Evolutionary conservation across 1,284 basidiomycete species (phyloP), one percentile per base, ranked within the genome.

Genomic region (Termitomyces sp.): DNA sequence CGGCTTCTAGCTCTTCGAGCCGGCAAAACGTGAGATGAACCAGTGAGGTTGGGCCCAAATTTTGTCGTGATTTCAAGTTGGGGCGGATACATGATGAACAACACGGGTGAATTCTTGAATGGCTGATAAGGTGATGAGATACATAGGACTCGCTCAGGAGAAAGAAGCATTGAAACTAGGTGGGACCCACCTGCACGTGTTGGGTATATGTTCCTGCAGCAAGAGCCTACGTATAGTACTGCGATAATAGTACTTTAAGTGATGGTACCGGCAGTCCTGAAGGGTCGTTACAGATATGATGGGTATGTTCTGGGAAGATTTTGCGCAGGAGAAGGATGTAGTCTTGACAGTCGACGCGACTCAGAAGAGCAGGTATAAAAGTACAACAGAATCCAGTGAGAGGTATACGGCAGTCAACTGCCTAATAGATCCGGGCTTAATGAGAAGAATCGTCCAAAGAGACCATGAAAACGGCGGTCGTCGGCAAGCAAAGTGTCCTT

Each of bases 61-160:
- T 72, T 74, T 48, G 78, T 80, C 58, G 79, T 76, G 60, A 81
- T 77, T 54, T 72, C 69, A 45, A 80, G 76, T 53, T 68, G 72
- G 54, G 75, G 67, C 49, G 69, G 62, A 57, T 70, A 67, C 72
- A 76, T 74, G 17, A 51, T 58, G 61, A 56, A 55, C 54, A 62
- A 48, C 45, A 58, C 57, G 58, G 58, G 40, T 24, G 41, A 43
- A 45, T 44, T 43, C 36, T 21, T 33, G 19, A 30, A n/a, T 38
- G n/a, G 34, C 47, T 60, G 34, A 30, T 34, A 38, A 45, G 36
- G 21, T 36, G n/a, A 48, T 28, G 24, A 53, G 38, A 24, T 30
- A 31, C 46, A 33, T 46, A 19, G 19, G 2, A 19, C 21, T 33
- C 12, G 6, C 21, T 42, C n/a, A 24, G 24, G 21, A 34, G 19